Percentiles rank a stretch among this genome's conserved stretches.
These are phyloP conservation scores for Aspergillus tamarii DNA, from an alignment of 2,329 filamentous ascomycete genomes.

Conservation along the genomic window DNA sequence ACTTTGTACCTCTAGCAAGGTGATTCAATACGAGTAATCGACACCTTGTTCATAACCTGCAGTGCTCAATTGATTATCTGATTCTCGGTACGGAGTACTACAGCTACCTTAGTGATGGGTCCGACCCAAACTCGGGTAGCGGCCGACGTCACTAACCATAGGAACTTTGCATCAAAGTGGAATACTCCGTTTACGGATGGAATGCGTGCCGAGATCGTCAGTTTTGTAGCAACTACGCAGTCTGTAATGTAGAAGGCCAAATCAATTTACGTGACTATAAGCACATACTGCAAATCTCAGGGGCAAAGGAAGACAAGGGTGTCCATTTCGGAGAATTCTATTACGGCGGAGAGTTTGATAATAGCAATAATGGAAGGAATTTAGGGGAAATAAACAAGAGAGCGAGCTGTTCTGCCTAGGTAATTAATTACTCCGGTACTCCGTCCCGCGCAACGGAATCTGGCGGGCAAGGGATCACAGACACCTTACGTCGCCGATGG, in stretches of 20 bases:
- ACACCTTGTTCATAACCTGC: background rate
- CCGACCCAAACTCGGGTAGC: slow-evolving; percentile 16
- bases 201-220: slow-evolving; percentile 18
- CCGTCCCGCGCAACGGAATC: slow-evolving; percentile 22
- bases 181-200: slow-evolving; percentile 19
- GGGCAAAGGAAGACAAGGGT: background rate
- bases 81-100: background rate
- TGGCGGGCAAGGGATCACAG: slow-evolving; percentile 15
- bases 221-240: background rate
- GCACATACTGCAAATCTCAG: background rate
- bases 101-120: background rate
- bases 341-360: background rate
- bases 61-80: background rate
- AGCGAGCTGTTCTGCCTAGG: background rate
- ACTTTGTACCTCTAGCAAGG: background rate
- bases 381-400: background rate
- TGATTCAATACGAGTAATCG: background rate
- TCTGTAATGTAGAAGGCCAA: background rate
- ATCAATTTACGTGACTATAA: background rate
- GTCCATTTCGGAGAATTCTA: background rate
- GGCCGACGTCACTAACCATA: slow-evolving; percentile 36
- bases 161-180: background rate
- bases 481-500: slow-evolving; percentile 9
- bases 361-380: background rate
- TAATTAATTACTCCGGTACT: slow-evolving; percentile 15